These are phyloP conservation scores for Linum usitatissimum DNA, from an alignment of 345 rosid species.

Conservation along the genomic window DNA sequence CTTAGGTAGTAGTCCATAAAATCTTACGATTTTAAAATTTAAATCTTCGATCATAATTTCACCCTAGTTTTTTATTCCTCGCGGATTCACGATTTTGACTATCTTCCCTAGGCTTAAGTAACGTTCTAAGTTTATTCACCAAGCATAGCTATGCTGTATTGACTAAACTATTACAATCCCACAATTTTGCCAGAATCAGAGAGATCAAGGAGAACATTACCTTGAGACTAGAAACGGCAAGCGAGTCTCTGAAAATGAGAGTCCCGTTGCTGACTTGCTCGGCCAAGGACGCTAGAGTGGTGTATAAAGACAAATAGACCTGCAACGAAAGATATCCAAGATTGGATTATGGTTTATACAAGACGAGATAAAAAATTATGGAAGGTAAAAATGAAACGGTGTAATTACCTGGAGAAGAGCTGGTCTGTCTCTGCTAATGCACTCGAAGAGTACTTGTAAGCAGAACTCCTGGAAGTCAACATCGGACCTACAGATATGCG, in stretches of 20 bases:
- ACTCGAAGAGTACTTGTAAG: slow-evolving; percentile 84
- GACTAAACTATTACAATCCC: background rate
- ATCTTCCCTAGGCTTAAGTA: too few relatives aligned
- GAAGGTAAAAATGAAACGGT: background rate
- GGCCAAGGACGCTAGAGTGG: slow-evolving; percentile 57
- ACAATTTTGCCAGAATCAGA: background rate
- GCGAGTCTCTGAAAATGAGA: slow-evolving; percentile 38
- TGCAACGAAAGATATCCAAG: slow-evolving; percentile 13
- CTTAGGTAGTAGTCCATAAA: too few relatives aligned
- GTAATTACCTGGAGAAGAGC: slow-evolving; percentile 74
- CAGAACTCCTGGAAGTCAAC: slow-evolving; percentile 88
- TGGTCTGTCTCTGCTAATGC: slow-evolving; percentile 96
- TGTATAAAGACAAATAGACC: slow-evolving; percentile 82
- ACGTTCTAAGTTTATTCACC: too few relatives aligned
- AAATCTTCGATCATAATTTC: too few relatives aligned
- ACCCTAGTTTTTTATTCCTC: too few relatives aligned
- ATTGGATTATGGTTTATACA: background rate
- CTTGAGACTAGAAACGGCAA: slow-evolving; percentile 72
- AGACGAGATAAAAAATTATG: background rate
- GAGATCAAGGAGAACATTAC: slow-evolving; percentile 24
- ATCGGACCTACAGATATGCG: slow-evolving; percentile 51
- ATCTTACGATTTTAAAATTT: too few relatives aligned
- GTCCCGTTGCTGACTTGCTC: slow-evolving; percentile 43
- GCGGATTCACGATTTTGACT: too few relatives aligned
- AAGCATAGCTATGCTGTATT: background rate